These are phyloP conservation scores for Fusarium sp. DNA, from an alignment of 2,329 filamentous ascomycete genomes.

Conservation along the genomic window DNA sequence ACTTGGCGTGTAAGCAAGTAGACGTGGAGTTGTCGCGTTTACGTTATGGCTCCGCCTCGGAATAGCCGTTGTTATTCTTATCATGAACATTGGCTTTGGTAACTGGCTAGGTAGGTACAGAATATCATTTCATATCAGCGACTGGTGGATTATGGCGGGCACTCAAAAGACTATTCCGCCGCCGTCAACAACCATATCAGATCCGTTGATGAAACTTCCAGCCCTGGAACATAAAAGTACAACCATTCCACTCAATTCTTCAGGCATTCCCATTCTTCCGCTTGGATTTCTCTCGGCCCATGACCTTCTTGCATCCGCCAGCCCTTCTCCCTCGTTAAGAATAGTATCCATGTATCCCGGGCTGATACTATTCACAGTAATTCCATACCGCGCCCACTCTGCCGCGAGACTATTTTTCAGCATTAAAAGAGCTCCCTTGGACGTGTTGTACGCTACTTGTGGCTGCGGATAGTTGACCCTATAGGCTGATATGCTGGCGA, in stretches of 20 bases:
- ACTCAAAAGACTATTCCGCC: slow-evolving; percentile 41
- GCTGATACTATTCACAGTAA: slow-evolving; percentile 74
- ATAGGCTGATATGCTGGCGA: slow-evolving; percentile 74
- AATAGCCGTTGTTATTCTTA: background rate
- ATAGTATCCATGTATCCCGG: slow-evolving; percentile 83
- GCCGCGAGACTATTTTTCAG: slow-evolving; percentile 61
- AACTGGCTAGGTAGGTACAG: too few relatives aligned
- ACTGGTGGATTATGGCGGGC: background rate
- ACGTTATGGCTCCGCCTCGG: background rate
- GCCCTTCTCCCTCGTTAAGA: slow-evolving; percentile 70
- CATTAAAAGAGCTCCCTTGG: slow-evolving; percentile 72
- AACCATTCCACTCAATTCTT: slow-evolving; percentile 68
- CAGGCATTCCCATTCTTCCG: slow-evolving; percentile 69
- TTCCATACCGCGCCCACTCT: slow-evolving; percentile 76
- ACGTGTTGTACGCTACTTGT: slow-evolving; percentile 76
- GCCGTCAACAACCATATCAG: slow-evolving; percentile 71
- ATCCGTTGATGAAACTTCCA: slow-evolving; percentile 71
- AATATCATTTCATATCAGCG: background rate
- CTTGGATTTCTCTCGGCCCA: slow-evolving; percentile 70
- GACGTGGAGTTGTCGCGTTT: background rate
- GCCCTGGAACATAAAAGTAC: slow-evolving; percentile 67
- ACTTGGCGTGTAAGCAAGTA: background rate
- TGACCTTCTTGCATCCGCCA: slow-evolving; percentile 49
- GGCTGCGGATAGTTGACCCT: slow-evolving; percentile 77
- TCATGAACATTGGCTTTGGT: background rate